Base-by-base conservation (phyloP, 495 filamentous ascomycete species). In the Hyaloscypha finlandica region DNA sequence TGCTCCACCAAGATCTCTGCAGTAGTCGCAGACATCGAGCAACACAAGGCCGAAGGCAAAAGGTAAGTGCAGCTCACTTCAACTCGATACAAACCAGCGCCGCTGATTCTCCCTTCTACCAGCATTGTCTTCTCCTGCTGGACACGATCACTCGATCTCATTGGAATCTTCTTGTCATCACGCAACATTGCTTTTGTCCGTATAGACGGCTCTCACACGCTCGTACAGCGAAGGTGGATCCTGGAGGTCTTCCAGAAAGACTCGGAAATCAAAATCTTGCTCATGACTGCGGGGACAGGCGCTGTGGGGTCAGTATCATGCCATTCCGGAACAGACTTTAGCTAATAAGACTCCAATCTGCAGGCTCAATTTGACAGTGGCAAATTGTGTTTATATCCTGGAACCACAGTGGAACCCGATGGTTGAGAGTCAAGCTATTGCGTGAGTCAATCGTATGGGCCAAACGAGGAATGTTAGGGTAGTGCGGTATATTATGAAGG, bases 381-480 rank as follows among this genome's bases (percentile, higher is more conserved):
- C 82, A 1, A 81, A 76, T 54, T 75, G 73, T n/a, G 77, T 87
- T 3, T 76, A 79, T 68, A 75, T 86, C 22, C 69, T 86, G 14
- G 83, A 87, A 53, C 83, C 79, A 5, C 81, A 86, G 66, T 87
- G 83, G 84, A 85, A 86, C 53, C 84, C 84, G 0, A 77, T 76
- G 33, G 77, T 85, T 1, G 84, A 87, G 66, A 75, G 77, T n/a
- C 84, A 87, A 65, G 84, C 84, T 6, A 76, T 85, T 45, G 78
- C 74, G 1, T 71, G 84, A 48, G 77, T 77, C 16, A 25, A 81
- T 14, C 73, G 84, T 30, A 77, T 87, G 30, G 81, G 82, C 0
- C 84, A 86, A 63, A 73, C 66, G 20, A 73, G 75, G 60, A 57
- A 77, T 30, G 82, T 86, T 1, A 74, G 68, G 20, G 75, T 83